Percentiles rank a stretch among this genome's conserved stretches.
These are phyloP conservation scores for Bipolaris bicolor DNA, from an alignment of 2,329 filamentous ascomycete species.

Conservation along the genomic window DNA sequence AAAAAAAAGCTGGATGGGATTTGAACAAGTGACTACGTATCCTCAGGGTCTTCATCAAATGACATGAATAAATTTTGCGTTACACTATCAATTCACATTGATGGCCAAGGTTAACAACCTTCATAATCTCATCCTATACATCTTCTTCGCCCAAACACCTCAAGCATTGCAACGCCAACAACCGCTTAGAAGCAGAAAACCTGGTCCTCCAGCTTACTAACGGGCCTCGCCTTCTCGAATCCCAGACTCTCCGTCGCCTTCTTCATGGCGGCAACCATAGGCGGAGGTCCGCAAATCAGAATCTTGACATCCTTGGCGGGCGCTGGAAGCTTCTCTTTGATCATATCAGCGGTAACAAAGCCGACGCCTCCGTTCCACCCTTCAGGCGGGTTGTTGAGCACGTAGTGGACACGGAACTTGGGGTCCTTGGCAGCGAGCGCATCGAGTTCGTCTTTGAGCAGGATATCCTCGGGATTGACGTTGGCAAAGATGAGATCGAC, in stretches of 20 bases:
- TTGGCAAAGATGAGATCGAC: slow-evolving; percentile 94
- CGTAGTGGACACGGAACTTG: slow-evolving; percentile 88
- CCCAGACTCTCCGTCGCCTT: slow-evolving; percentile 89
- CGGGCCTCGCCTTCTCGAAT: slow-evolving; percentile 88
- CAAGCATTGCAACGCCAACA: too few relatives aligned
- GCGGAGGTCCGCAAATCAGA: slow-evolving; percentile 90
- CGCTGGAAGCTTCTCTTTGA: slow-evolving; percentile 83
- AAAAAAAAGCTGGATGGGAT: too few relatives aligned
- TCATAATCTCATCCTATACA: background rate
- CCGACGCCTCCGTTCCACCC: slow-evolving; percentile 91
- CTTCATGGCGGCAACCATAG: slow-evolving; percentile 97
- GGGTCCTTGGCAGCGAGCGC: slow-evolving; percentile 75
- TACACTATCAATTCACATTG: background rate
- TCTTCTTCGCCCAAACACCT: too few relatives aligned
- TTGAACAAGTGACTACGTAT: too few relatives aligned
- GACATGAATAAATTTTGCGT: too few relatives aligned
- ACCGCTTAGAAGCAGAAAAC: slow-evolving; percentile 85
- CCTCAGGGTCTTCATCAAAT: too few relatives aligned
- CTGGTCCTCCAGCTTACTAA: slow-evolving; percentile 98
- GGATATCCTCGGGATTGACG: slow-evolving; percentile 88
- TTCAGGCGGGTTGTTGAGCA: slow-evolving; percentile 93
- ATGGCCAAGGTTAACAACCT: background rate
- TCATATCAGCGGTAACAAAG: slow-evolving; percentile 95
- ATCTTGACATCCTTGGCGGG: slow-evolving; percentile 89
- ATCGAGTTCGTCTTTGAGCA: slow-evolving; percentile 92